Evolutionary conservation across 1,284 basidiomycete genomes (phyloP).

Genomic region (Pseudozyma thailandica): DNA sequence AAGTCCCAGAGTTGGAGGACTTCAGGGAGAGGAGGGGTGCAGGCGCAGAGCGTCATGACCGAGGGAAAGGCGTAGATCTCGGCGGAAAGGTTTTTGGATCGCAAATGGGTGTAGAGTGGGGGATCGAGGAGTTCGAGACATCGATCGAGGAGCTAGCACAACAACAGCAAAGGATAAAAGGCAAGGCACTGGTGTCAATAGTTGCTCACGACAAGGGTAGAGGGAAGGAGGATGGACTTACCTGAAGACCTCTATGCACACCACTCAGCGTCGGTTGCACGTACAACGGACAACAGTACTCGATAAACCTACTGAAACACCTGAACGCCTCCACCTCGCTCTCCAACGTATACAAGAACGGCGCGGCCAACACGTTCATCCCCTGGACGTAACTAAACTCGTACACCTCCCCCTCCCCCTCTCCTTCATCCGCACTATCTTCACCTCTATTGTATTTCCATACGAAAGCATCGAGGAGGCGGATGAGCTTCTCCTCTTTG

Average conservation of each 20-base stretch:
- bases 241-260: slow-evolving; percentile 91
- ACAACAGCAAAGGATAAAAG: background rate
- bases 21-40: slow-evolving; percentile 93
- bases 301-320: slow-evolving; percentile 93
- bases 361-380: slow-evolving; percentile 97
- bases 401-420: slow-evolving; percentile 63
- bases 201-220: background rate
- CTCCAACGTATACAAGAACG: slow-evolving; percentile 94
- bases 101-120: slow-evolving; percentile 82
- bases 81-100: slow-evolving; percentile 92
- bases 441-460: slow-evolving; percentile 79
- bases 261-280: slow-evolving; percentile 94
- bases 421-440: slow-evolving; percentile 72
- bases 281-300: slow-evolving; percentile 89
- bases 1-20: slow-evolving; percentile 97
- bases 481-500: slow-evolving; percentile 93
- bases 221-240: slow-evolving; percentile 68
- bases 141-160: slow-evolving; percentile 74
- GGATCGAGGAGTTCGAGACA: slow-evolving; percentile 90
- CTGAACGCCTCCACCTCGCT: slow-evolving; percentile 96
- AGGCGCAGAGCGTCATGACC: slow-evolving; percentile 92
- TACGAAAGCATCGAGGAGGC: slow-evolving; percentile 93
- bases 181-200: background rate
- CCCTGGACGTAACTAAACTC: slow-evolving; percentile 95
- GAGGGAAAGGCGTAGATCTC: slow-evolving; percentile 98